These are phyloP conservation scores for Vanilla planifolia DNA, from an alignment of 106 monocot genomes.

Conservation along the genomic window DNA sequence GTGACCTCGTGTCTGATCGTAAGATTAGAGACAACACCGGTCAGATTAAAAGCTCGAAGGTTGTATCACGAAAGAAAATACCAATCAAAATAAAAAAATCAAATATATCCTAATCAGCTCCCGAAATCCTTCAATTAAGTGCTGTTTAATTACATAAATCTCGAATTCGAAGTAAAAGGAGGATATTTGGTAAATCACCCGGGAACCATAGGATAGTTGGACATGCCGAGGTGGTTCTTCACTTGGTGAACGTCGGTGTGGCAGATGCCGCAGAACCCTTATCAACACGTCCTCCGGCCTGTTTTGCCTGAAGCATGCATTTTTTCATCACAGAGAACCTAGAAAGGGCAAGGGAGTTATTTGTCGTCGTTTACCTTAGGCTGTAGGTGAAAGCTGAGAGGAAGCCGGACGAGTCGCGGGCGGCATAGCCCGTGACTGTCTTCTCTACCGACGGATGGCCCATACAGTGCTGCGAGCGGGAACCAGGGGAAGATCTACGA, in stretches of 20 bases:
- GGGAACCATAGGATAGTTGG: constrained; percentile 97
- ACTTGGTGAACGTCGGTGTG: constrained; percentile 91
- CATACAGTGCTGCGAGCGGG: too few relatives aligned
- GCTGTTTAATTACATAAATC: too few relatives aligned
- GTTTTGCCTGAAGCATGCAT: constrained; percentile 72
- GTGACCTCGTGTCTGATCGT: constrained; percentile 77
- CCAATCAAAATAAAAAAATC: too few relatives aligned
- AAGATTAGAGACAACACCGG: too few relatives aligned
- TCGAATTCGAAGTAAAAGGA: too few relatives aligned
- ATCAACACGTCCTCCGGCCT: constrained; percentile 80
- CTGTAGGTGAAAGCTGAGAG: constrained; percentile 72
- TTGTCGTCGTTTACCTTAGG: constrained; percentile 37
- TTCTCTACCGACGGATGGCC: constrained; percentile 41
- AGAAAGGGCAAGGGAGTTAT: not conserved
- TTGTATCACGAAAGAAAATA: too few relatives aligned
- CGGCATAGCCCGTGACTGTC: constrained; percentile 66
- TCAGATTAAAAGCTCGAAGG: too few relatives aligned
- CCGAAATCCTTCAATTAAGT: too few relatives aligned
- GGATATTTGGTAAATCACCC: too few relatives aligned
- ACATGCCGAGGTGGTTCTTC: constrained; percentile 87
- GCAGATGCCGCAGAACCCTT: constrained; percentile 90
- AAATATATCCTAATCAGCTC: too few relatives aligned
- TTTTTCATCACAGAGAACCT: not conserved
- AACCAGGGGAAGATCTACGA: too few relatives aligned
- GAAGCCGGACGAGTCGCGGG: constrained; percentile 58